Conservation (phyloP, 495 filamentous ascomycete genomes). For the Trichoderma reesei region DNA sequence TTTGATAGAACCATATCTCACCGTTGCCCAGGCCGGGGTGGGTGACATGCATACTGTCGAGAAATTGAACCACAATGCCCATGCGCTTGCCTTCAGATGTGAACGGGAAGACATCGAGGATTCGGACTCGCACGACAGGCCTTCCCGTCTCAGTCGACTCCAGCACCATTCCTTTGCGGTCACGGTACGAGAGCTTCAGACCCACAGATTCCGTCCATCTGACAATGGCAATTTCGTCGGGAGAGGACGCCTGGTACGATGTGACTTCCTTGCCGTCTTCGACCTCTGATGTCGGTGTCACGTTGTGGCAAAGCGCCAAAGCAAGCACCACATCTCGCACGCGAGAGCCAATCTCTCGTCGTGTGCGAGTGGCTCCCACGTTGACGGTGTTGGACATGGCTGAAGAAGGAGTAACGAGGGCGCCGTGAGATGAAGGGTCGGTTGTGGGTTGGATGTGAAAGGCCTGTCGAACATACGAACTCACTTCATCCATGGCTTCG, state of each 20-base stretch:
- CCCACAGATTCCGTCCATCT: constrained; percentile 92
- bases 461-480: constrained; percentile 71
- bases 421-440: constrained; percentile 21
- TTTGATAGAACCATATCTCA: constrained; percentile 98
- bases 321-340: constrained; percentile 87
- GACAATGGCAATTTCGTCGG: constrained; percentile 97
- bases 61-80: constrained; percentile 91
- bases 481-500: constrained; percentile 96
- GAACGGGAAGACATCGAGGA: constrained; percentile 93
- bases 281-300: constrained; percentile 83
- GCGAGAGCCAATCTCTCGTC: constrained; percentile 85
- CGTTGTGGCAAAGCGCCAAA: constrained; percentile 92
- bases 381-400: constrained; percentile 49
- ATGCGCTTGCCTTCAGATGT: constrained; percentile 96
- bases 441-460: constrained; percentile 46
- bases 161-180: constrained; percentile 73
- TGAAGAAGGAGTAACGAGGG: constrained; percentile 66
- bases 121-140: constrained; percentile 73
- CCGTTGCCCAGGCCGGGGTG: constrained; percentile 35
- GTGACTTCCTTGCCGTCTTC: constrained; percentile 68
- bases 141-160: constrained; percentile 69
- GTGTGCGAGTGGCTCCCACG: constrained; percentile 60
- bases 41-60: constrained; percentile 37
- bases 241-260: constrained; percentile 91
- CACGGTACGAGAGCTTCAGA: constrained; percentile 72